phyloP scores from a whole-genome alignment of 2,329 filamentous ascomycete species.

The Trichoderma oligosporum region DNA sequence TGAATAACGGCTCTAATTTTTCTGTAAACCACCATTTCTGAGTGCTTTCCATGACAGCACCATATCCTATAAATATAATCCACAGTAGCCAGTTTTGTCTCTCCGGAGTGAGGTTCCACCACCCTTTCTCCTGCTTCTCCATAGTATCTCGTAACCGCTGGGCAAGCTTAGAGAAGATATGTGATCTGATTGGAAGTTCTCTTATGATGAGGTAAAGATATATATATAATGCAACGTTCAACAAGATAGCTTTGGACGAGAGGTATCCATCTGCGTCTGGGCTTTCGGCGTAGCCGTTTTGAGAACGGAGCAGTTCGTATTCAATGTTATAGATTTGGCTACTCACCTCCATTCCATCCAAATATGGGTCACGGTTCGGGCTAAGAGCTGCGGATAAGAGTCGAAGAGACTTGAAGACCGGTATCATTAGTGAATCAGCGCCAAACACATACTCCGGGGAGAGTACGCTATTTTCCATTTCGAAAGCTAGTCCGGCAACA shows the following conservation, averaged over 20 bases:
- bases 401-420: background rate
- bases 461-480: background rate
- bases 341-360: background rate
- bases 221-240: background rate
- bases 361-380: background rate
- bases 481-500: background rate
- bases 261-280: background rate
- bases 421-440: background rate
- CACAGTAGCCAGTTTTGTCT: conserved; percentile 1
- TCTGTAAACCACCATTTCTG: background rate
- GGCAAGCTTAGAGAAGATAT: background rate
- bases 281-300: background rate
- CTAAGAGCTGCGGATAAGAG: background rate
- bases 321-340: background rate
- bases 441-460: background rate
- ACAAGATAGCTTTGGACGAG: background rate
- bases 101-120: background rate
- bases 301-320: background rate
- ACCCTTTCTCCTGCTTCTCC: background rate
- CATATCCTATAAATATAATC: background rate
- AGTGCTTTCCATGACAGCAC: background rate
- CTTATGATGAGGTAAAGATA: background rate
- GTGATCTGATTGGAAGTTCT: background rate
- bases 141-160: background rate
- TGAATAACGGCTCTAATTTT: background rate